Conservation (phyloP, 2,329 filamentous ascomycete species). For the Ophiostoma montium region DNA sequence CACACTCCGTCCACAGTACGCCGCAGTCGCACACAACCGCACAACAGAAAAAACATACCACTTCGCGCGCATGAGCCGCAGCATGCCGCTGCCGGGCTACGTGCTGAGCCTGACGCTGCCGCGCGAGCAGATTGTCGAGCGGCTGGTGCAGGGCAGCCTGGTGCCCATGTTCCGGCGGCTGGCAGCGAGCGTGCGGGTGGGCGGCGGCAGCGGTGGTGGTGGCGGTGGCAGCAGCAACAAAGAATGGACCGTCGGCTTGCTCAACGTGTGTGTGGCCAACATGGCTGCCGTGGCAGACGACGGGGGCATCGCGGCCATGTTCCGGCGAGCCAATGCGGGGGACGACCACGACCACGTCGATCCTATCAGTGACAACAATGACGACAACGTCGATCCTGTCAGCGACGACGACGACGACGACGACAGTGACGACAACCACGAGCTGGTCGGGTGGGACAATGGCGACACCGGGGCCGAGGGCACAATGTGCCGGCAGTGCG, state of each 20-base stretch:
- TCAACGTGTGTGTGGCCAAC: slow-evolving; percentile 81
- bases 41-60: slow-evolving; percentile 24
- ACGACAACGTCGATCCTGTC: background rate
- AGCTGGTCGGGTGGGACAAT: background rate
- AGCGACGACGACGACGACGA: slow-evolving; percentile 1
- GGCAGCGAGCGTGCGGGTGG: slow-evolving; percentile 1
- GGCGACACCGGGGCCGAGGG: background rate
- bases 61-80: slow-evolving; percentile 63
- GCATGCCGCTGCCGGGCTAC: slow-evolving; percentile 45
- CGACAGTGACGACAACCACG: slow-evolving; percentile 2
- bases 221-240: background rate
- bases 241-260: slow-evolving; percentile 61
- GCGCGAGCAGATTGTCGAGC: slow-evolving; percentile 11
- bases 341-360: background rate
- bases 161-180: slow-evolving; percentile 15
- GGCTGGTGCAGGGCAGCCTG: slow-evolving; percentile 14
- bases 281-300: slow-evolving; percentile 50
- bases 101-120: slow-evolving; percentile 45
- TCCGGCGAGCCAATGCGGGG: slow-evolving; percentile 36
- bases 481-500: slow-evolving; percentile 16
- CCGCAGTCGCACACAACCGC: background rate
- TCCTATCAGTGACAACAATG: background rate
- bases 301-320: slow-evolving; percentile 78
- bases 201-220: background rate
- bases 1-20: slow-evolving; percentile 48